Percentiles rank a stretch among this genome's conserved stretches.
Evolutionary conservation across 148 eudicot species (phyloP).

Genomic region (Hydrangea macrophylla): DNA sequence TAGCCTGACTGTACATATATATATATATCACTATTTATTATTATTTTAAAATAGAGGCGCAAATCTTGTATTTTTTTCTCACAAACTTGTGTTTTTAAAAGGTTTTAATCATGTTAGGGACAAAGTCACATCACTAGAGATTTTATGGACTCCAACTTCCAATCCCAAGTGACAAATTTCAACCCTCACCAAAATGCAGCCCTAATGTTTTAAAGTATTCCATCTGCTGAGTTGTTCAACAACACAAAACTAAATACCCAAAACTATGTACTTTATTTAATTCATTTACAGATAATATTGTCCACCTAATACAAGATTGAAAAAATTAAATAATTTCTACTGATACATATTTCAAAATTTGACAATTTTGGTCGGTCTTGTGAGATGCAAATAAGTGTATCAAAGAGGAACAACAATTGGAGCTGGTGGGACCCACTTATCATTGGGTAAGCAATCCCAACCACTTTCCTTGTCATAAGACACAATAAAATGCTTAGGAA

Average conservation of each 20-base stretch:
- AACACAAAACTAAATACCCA: background rate
- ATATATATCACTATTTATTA: too few relatives aligned
- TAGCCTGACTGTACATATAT: too few relatives aligned
- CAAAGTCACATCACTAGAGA: too few relatives aligned
- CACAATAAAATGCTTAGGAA: slow-evolving; percentile 59
- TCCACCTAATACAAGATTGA: background rate
- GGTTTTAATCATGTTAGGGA: too few relatives aligned
- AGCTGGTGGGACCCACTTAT: slow-evolving; percentile 49
- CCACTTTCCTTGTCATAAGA: slow-evolving; percentile 41
- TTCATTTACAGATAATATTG: background rate
- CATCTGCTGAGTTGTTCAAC: background rate
- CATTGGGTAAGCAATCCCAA: slow-evolving; percentile 63
- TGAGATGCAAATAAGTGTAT: background rate
- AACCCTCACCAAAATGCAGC: background rate
- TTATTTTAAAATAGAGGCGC: too few relatives aligned
- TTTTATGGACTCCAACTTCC: background rate
- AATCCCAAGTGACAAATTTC: background rate
- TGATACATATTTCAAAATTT: too few relatives aligned
- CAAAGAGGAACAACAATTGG: slow-evolving; percentile 58
- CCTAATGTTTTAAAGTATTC: background rate
- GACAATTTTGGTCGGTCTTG: background rate
- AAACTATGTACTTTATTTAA: background rate
- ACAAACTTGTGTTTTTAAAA: too few relatives aligned
- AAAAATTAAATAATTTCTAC: too few relatives aligned
- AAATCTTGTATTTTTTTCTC: too few relatives aligned